Base-by-base conservation (phyloP, 2,329 filamentous ascomycete genomes). In the Leptoxyphium fumago region DNA sequence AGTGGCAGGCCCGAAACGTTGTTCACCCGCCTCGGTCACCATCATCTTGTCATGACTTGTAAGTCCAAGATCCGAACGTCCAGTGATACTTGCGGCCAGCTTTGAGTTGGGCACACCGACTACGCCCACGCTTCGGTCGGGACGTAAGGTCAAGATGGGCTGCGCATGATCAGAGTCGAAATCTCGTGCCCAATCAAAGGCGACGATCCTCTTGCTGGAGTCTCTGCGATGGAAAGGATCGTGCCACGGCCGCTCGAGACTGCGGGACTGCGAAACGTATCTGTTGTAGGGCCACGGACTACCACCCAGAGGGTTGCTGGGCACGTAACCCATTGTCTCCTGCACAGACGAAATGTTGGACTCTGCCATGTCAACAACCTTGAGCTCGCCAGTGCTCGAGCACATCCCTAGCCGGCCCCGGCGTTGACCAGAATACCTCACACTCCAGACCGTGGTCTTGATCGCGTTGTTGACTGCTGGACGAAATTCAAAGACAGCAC, bases 401-500 rank as follows among this genome's bases (percentile, higher is more conserved):
- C 78, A 66, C 10, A 77, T 69, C 8, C 73, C 75, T 34, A 80
- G 67, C 17, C 68, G 72, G 10, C 74, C 75, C 45, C 72, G 64
- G 54, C 71, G 74, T 6, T 69, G 71, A 17, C 72, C 74, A 2
- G 73, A 77, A 52, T 77, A 80, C 8, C 75, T 69, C 44, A 80
- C 57, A 55, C 74, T 78, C 75, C 75, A 79, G 38, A 80, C 75
- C 2, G 68, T 68, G 10, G 72, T 65, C 15, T 67, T 66, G 0
- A 67, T 58, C 29, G 59, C 61, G 40, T 64, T 67, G 42, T 73
- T 67, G 11, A 77, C 66, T 1, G 72, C 68, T 43, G 73, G 71
- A 44, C 67, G 67, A 45, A 78, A 67, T 43, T 78, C 74, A n/a
- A 80, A 61, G 1, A 77, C 71, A 14, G 75, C 64, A 6, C 67